Conservation (phyloP, 2,329 filamentous ascomycete species). For the Ambrosiella cleistominuta region DNA sequence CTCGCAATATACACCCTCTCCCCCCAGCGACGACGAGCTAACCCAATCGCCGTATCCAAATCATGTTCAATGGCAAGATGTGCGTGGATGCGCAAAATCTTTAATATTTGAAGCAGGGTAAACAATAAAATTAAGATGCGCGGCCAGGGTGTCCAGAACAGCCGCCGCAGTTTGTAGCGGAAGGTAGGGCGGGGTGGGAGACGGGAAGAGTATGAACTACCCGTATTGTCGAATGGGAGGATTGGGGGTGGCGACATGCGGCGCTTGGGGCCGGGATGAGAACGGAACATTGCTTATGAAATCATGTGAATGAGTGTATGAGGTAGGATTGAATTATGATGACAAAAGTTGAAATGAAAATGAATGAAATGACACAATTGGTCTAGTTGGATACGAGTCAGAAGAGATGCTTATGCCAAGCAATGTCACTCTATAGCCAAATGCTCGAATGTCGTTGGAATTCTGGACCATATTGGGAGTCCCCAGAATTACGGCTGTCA, state of each 20-base stretch:
- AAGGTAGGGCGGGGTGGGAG: not conserved
- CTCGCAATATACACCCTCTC: conserved; percentile 47
- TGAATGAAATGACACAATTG: not conserved
- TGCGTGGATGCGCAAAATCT: conserved; percentile 23
- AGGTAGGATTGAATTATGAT: not conserved
- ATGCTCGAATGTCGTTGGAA: not conserved
- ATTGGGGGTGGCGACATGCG: conserved; percentile 11
- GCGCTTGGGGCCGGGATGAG: conserved; percentile 2
- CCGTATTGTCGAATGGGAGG: conserved; percentile 8
- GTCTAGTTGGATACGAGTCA: not conserved
- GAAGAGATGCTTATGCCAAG: too few relatives aligned
- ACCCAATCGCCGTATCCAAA: conserved; percentile 7
- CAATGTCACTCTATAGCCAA: not conserved
- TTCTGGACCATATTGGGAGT: not conserved
- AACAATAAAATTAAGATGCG: conserved; percentile 22
- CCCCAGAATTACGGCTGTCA: not conserved
- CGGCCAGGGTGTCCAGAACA: conserved; percentile 21
- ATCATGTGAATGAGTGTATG: not conserved
- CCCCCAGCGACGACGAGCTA: conserved; percentile 16
- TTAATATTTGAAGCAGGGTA: conserved; percentile 22
- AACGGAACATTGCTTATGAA: not conserved
- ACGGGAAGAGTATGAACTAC: conserved; percentile 7
- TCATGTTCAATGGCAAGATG: conserved; percentile 16
- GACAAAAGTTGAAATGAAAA: not conserved
- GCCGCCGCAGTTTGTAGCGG: conserved; percentile 22